Conservation (phyloP, 2,329 filamentous ascomycete genomes). For the Nectriaceae sp. region DNA sequence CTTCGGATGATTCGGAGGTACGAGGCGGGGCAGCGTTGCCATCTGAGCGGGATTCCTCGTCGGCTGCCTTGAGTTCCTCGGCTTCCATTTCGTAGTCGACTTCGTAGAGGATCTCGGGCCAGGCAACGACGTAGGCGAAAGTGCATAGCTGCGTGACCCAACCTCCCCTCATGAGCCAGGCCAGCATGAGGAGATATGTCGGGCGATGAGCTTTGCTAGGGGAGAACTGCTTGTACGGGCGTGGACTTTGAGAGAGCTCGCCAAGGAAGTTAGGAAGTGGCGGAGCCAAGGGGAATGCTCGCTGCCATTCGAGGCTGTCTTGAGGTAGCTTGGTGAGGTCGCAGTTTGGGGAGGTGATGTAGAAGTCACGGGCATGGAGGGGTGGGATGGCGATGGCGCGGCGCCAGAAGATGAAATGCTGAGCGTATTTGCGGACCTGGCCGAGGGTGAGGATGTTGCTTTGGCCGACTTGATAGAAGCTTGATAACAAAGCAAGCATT, state of each 20-base stretch:
- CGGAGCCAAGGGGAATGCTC: constrained; percentile 80
- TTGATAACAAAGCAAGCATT: constrained; percentile 20
- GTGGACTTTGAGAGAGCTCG: constrained; percentile 75
- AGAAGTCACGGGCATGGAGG: constrained; percentile 84
- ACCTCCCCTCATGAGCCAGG: constrained; percentile 88
- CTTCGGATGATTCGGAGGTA: constrained; percentile 28
- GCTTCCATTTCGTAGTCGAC: constrained; percentile 72
- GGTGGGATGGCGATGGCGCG: constrained; percentile 90
- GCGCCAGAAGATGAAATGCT: constrained; percentile 95
- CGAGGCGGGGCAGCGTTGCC: constrained; percentile 24
- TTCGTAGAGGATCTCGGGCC: constrained; percentile 78
- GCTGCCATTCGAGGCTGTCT: constrained; percentile 72
- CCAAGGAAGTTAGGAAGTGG: constrained; percentile 86
- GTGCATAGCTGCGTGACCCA: constrained; percentile 94
- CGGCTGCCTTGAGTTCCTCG: constrained; percentile 56
- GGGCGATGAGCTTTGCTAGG: constrained; percentile 86
- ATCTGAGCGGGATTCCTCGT: constrained; percentile 23
- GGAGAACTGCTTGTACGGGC: constrained; percentile 80
- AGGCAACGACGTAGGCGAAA: constrained; percentile 85
- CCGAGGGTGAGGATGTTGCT: constrained; percentile 72
- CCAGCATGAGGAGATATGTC: constrained; percentile 86
- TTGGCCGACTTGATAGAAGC: constrained; percentile 69
- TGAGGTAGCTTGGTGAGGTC: constrained; percentile 70
- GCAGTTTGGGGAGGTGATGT: constrained; percentile 89
- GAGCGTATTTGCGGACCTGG: constrained; percentile 84